Base-by-base conservation (phyloP, 129 eudicot species). In the Kitagawia praeruptora region DNA sequence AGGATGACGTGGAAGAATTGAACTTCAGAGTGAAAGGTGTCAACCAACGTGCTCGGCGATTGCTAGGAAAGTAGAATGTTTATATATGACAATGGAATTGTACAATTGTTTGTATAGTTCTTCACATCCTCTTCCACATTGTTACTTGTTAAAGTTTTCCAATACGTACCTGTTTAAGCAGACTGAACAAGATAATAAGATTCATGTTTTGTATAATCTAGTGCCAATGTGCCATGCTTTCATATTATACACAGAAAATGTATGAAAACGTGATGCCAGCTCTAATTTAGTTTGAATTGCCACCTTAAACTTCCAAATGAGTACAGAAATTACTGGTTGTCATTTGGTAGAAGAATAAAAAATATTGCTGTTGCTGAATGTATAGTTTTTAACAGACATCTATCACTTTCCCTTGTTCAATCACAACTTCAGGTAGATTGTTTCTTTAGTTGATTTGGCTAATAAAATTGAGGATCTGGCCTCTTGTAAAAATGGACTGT, bases 1-100 rank as follows among this genome's bases (percentile, higher is more conserved):
- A 89, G 75, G 91, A 88, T 78, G 97, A 93, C 81, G 89, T 91
- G 58, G 97, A 89, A 8, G 95, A 89, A 87, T 85, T 93, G 18
- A 84, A 79, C 74, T 76, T 40, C 70, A 78, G 98, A 80, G 97
- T 93, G 2, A 82, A 63, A 88, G 91, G 88, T 75, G 97, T 87
- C 84, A 93, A 88, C 80, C 91, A 77, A 78, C 95, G 97, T 61
- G 85, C 89, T 3, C 95, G 87, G 4, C 91, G 88, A 51, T 87
- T 93, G 74, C 93, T 93, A 42, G 91, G 97, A 51, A 91, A 91
- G 61, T 93, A 91, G 85, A 69, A 56, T 71, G 41, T 19, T 12
- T 18, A 11, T 14, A 11, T n/a, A 23, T 34, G 47, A 16, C 28
- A 27, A 4, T n/a, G 54, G 19, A 37, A 31, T 18, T 34, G 56